Conservation (phyloP, 345 rosid species). For the Triadica sebifera region DNA sequence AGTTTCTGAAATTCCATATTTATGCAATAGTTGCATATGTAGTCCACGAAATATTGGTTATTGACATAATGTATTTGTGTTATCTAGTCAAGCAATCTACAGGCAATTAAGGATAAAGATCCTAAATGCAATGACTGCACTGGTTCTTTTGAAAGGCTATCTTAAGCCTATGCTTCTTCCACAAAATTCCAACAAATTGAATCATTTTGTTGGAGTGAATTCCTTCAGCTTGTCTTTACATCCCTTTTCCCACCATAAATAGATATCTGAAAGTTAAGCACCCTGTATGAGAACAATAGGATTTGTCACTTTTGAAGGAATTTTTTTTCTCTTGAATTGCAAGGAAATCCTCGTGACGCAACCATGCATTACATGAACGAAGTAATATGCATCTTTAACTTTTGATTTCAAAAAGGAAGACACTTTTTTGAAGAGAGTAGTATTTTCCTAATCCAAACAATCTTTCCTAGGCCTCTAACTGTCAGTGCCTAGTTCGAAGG, state of each 20-base stretch:
- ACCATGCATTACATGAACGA: background rate
- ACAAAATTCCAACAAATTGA: background rate
- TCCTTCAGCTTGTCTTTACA: background rate
- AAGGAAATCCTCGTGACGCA: background rate
- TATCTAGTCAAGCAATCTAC: background rate
- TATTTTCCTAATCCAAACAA: background rate
- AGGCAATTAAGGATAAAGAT: background rate
- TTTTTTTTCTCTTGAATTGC: background rate
- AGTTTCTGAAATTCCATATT: background rate
- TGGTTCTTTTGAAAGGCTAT: background rate
- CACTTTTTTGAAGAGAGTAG: background rate
- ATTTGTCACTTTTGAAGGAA: background rate
- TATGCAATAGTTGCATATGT: background rate
- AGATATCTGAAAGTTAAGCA: too few relatives aligned
- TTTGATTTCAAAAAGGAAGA: background rate
- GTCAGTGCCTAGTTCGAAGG: background rate
- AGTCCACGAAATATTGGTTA: background rate
- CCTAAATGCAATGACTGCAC: background rate
- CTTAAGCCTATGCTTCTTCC: background rate
- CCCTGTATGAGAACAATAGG: too few relatives aligned
- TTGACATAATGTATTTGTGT: background rate
- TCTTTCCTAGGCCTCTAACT: background rate
- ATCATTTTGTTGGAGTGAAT: background rate
- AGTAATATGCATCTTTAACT: background rate
- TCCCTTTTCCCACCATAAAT: slow-evolving; percentile 4